Evolutionary conservation across 495 filamentous ascomycete genomes (phyloP).

Genomic region (Penicillium robsamsonii): DNA sequence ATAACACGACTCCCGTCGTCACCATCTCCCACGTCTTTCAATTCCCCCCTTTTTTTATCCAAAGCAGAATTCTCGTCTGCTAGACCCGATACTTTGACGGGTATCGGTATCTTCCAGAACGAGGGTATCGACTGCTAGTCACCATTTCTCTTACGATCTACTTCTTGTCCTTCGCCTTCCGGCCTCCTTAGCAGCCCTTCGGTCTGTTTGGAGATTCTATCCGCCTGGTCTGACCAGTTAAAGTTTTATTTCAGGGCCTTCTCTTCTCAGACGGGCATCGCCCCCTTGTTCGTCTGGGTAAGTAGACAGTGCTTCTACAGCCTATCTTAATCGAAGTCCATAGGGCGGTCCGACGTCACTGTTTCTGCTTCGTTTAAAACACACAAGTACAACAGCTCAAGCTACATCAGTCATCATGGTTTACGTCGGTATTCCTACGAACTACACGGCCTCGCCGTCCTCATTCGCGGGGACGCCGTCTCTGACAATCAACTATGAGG

Average conservation of each 20-base stretch:
- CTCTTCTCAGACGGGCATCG: conserved; percentile 86
- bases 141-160: conserved; percentile 86
- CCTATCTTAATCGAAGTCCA: conserved; percentile 31
- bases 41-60: conserved; percentile 19
- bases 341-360: conserved; percentile 33
- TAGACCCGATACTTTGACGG: conserved; percentile 82
- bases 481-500: conserved; percentile 95
- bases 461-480: conserved; percentile 74
- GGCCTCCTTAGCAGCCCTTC: conserved; percentile 79
- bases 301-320: conserved; percentile 61
- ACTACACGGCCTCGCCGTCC: conserved; percentile 78
- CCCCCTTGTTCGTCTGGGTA: conserved; percentile 86
- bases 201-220: conserved; percentile 40
- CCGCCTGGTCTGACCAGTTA: conserved; percentile 63
- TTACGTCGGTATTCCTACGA: conserved; percentile 71
- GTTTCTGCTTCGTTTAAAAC: conserved; percentile 15
- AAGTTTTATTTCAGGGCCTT: conserved; percentile 73
- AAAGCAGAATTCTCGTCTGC: conserved; percentile 81
- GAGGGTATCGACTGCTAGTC: conserved; percentile 63
- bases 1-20: conserved; percentile 64
- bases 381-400: conserved; percentile 20
- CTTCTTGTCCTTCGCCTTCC: conserved; percentile 70
- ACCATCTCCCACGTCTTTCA: conserved; percentile 12
- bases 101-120: conserved; percentile 84
- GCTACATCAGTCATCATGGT: conserved; percentile 59